Conservation (phyloP, 1,284 basidiomycete genomes). For the Puccinia coronata region DNA sequence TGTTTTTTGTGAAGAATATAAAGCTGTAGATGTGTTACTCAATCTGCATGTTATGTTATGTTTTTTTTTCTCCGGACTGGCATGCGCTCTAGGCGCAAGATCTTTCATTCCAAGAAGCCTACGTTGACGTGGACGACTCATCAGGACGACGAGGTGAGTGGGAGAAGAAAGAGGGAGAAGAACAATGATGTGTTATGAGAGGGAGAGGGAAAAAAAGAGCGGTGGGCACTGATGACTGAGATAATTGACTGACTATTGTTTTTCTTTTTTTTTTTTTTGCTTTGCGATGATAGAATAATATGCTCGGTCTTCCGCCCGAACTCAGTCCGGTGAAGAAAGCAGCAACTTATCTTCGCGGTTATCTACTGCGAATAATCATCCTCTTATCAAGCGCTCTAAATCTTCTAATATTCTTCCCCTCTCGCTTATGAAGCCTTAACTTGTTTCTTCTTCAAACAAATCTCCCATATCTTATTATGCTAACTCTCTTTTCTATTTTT, state of each 20-base stretch:
- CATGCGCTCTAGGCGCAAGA: conserved; percentile 14
- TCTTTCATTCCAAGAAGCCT: conserved; percentile 25
- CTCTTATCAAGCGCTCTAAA: neutral
- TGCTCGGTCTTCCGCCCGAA: conserved; percentile 35
- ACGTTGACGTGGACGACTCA: neutral
- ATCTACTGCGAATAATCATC: neutral
- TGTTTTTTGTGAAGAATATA: neutral
- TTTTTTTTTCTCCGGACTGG: neutral
- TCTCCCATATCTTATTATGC: too few relatives aligned
- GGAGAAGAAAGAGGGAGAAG: too few relatives aligned
- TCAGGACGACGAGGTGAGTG: conserved; percentile 11
- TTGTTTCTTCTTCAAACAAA: too few relatives aligned
- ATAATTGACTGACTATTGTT: neutral
- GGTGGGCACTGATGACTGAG: neutral
- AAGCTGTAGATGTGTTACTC: too few relatives aligned
- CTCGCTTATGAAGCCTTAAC: too few relatives aligned
- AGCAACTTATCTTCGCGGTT: neutral
- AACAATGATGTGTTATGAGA: too few relatives aligned
- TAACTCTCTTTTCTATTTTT: too few relatives aligned
- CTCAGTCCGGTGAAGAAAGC: conserved; percentile 28
- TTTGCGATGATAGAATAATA: conserved; percentile 14
- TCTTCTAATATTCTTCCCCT: neutral
- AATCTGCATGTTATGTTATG: too few relatives aligned
- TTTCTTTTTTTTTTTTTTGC: conserved; percentile 2
- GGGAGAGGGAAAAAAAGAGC: neutral